These are phyloP conservation scores for Phytopythium montanum DNA, from an alignment of 352 stramenopile species.

Conservation along the genomic window DNA sequence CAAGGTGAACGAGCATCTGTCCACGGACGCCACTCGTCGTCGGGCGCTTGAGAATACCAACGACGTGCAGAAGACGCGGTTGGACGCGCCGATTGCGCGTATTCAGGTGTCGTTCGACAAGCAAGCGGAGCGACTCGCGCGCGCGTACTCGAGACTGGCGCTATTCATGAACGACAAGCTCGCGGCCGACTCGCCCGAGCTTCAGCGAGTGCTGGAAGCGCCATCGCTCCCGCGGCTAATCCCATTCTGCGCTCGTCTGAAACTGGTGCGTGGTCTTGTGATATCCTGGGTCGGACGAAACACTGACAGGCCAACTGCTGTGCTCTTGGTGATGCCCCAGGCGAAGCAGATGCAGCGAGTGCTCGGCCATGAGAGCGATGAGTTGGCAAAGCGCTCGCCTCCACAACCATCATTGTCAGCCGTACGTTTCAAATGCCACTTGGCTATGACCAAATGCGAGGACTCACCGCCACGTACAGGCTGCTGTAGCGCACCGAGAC, in stretches of 20 bases:
- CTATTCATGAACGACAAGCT: conserved; percentile 33
- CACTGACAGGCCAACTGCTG: neutral
- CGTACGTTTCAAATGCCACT: conserved; percentile 11
- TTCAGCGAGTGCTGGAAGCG: conserved; percentile 21
- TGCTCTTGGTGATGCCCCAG: conserved; percentile 11
- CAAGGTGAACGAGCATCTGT: conserved; percentile 48
- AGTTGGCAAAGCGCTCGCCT: conserved; percentile 24
- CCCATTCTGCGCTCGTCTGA: conserved; percentile 43
- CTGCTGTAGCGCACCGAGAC: conserved; percentile 33
- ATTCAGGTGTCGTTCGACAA: conserved; percentile 35
- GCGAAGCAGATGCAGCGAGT: conserved; percentile 34
- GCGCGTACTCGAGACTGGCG: conserved; percentile 27
- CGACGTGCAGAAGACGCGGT: conserved; percentile 8
- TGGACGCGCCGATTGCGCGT: conserved; percentile 5
- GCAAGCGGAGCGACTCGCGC: conserved; percentile 27
- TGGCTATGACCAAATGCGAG: neutral
- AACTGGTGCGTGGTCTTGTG: conserved; percentile 30
- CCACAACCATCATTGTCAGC: conserved; percentile 23
- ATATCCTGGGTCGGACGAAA: too few species aligned
- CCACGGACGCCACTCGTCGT: conserved; percentile 16
- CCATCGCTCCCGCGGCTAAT: conserved; percentile 40
- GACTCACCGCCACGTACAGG: conserved; percentile 11
- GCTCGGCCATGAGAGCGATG: conserved; percentile 32
- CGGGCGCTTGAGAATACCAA: conserved; percentile 11
- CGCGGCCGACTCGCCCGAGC: conserved; percentile 16